Base-by-base conservation (phyloP, 164 flowering plant genomes). In the Amborella trichopoda region DNA sequence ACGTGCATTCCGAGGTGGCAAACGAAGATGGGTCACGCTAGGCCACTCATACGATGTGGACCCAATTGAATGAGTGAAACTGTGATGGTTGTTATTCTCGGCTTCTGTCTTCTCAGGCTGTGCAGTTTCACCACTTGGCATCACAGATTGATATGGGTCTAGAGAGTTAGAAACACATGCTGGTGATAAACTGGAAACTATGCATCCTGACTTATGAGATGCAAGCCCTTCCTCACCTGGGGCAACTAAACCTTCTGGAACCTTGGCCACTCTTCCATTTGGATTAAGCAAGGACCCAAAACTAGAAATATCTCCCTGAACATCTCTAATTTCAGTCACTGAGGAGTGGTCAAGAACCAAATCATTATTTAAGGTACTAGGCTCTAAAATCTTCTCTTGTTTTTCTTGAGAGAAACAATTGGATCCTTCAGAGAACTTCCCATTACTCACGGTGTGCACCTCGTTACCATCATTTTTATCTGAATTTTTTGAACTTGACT, bases 11-110 rank as follows among this genome's bases (percentile, higher is more conserved):
- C 66, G 45, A 39, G 72, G 48, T 47, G 80, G 73, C 44, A 75
- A 64, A 49, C 73, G 76, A 53, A 64, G 10, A 54, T 77, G 78
- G 54, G 81, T 62, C 40, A 71, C 57, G 67, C 66, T 67, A 23
- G 94, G 94, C 95, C 94, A 83, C 64, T 86, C 98, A 68, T 78
- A 73, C 30, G 89, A 82, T 47, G 52, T 46, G 49, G 65, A 68
- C 28, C 68, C 77, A 36, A 56, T 43, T 34, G 75, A 67, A 60
- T 54, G 63, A 38, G 61, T 34, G 21, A 54, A 45, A 32, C 64
- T 67, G 52, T 55, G 52, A 52, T 58, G 53, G 49, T 37, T 46
- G 28, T 44, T 40, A 17, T 55, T 57, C 33, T 28, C 49, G 28
- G 50, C 56, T 49, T 59, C 62, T 53, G 57, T 65, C 43, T 63